A percentile compares a stretch with the other conserved stretches of the same genome.
These are phyloP conservation scores for Umbelopsis sp. DNA, from an alignment of 371 early-diverging fungal species.

Conservation along the genomic window DNA sequence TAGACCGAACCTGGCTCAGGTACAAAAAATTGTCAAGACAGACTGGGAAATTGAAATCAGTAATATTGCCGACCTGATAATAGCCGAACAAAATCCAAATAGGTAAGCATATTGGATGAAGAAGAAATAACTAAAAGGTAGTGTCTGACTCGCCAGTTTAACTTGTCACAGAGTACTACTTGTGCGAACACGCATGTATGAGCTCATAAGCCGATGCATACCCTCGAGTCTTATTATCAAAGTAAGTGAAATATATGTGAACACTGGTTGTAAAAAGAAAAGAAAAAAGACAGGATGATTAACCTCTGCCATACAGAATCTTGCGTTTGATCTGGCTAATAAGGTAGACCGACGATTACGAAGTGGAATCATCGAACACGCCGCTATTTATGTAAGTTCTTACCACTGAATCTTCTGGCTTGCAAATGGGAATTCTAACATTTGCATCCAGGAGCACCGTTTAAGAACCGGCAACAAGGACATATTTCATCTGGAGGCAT, in stretches of 20 bases:
- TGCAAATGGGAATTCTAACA: neutral
- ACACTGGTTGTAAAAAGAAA: neutral
- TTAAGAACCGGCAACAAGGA: constrained; percentile 88
- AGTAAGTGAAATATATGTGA: constrained; percentile 33
- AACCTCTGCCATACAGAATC: constrained; percentile 42
- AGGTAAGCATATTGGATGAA: constrained; percentile 32
- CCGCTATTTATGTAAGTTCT: constrained; percentile 77
- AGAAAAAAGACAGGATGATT: too few relatives aligned
- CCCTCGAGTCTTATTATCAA: constrained; percentile 83
- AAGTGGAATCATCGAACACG: constrained; percentile 75
- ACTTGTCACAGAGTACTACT: constrained; percentile 58
- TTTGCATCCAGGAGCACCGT: constrained; percentile 71
- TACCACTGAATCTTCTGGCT: neutral
- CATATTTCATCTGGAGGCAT: constrained; percentile 98
- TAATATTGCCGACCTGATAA: constrained; percentile 69
- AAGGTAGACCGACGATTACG: constrained; percentile 58
- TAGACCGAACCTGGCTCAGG: constrained; percentile 40
- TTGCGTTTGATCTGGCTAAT: constrained; percentile 73
- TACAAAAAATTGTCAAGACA: constrained; percentile 65
- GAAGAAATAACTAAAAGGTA: neutral
- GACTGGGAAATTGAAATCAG: constrained; percentile 92
- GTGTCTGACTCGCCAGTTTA: neutral
- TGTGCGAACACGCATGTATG: constrained; percentile 84
- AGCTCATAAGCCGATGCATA: constrained; percentile 89
- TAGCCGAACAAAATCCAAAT: constrained; percentile 76